Percentiles rank a stretch among this genome's conserved stretches.
Conservation (phyloP, 306 rosid species). For the Quercus rubra region DNA sequence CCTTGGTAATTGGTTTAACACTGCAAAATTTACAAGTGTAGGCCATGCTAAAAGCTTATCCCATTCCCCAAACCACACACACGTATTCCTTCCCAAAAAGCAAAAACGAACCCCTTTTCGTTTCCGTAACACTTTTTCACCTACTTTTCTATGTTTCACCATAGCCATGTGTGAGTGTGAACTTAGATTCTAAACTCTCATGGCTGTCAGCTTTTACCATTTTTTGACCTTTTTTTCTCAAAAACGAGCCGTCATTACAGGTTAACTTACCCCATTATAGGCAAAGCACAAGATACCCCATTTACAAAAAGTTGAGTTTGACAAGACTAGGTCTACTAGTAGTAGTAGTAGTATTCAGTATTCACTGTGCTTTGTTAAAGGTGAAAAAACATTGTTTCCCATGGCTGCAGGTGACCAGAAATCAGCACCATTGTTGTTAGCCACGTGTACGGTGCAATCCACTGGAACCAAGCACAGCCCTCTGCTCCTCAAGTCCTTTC, state of each 20-base stretch:
- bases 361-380: slow-evolving; percentile 10
- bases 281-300: slow-evolving; percentile 14
- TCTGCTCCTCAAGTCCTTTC: slow-evolving; percentile 47
- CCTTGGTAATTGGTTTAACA: no score
- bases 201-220: not conserved
- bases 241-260: not conserved
- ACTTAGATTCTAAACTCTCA: not conserved
- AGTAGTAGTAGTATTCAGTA: not conserved
- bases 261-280: no score
- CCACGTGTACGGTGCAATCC: slow-evolving; percentile 66
- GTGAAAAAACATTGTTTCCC: slow-evolving; percentile 31
- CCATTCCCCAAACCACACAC: no score
- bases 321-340: not conserved
- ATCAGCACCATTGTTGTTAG: slow-evolving; percentile 76
- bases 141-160: not conserved
- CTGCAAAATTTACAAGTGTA: no score
- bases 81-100: slow-evolving; percentile 26
- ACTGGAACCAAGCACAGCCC: slow-evolving; percentile 82
- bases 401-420: slow-evolving; percentile 77
- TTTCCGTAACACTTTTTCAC: not conserved
- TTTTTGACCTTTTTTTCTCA: not conserved
- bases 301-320: slow-evolving; percentile 17
- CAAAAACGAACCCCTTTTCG: not conserved
- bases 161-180: not conserved
- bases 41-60: no score